These are phyloP conservation scores for Sugiyamaella smithiae DNA, from an alignment of 805 yeast genomes.

Conservation along the genomic window DNA sequence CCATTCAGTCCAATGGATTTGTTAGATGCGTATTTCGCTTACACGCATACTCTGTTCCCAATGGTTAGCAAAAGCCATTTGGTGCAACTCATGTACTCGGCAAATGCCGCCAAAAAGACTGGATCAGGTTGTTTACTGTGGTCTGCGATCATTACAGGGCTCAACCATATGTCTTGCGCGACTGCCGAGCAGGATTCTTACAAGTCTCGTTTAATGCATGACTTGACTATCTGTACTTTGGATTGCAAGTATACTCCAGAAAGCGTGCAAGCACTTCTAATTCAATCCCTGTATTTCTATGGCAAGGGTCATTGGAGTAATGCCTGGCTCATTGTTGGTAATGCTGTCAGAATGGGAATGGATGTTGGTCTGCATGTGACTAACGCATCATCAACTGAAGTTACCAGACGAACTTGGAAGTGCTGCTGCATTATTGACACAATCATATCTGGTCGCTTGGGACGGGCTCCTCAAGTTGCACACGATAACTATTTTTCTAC, in stretches of 20 bases:
- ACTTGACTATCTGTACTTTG: constrained; percentile 14
- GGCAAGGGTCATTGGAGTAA: constrained; percentile 14
- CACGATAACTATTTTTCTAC: constrained; percentile 7
- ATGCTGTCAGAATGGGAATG: constrained; percentile 17
- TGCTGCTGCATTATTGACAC: constrained; percentile 19
- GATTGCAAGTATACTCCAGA: constrained; percentile 13
- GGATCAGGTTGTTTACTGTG: constrained; percentile 14
- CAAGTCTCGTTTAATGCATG: constrained; percentile 13
- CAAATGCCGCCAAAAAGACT: constrained; percentile 4
- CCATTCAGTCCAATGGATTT: constrained; percentile 11
- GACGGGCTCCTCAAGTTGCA: constrained; percentile 7
- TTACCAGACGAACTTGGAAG: constrained; percentile 17
- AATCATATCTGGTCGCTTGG: constrained; percentile 12
- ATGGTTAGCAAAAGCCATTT: constrained; percentile 12
- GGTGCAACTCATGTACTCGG: constrained; percentile 9
- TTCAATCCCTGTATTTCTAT: constrained; percentile 10
- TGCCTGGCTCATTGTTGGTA: constrained; percentile 13
- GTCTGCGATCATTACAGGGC: constrained; percentile 14
- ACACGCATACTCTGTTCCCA: constrained; percentile 10
- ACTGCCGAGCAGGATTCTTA: constrained; percentile 4
- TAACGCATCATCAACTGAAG: neutral
- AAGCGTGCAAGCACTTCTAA: constrained; percentile 14
- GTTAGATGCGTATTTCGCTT: constrained; percentile 15
- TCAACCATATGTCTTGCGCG: constrained; percentile 7
- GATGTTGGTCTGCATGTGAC: constrained; percentile 12